Percentiles rank a stretch among this genome's conserved stretches.
These are phyloP conservation scores for Vigna nakashimae DNA, from an alignment of 306 rosid species.

Conservation along the genomic window DNA sequence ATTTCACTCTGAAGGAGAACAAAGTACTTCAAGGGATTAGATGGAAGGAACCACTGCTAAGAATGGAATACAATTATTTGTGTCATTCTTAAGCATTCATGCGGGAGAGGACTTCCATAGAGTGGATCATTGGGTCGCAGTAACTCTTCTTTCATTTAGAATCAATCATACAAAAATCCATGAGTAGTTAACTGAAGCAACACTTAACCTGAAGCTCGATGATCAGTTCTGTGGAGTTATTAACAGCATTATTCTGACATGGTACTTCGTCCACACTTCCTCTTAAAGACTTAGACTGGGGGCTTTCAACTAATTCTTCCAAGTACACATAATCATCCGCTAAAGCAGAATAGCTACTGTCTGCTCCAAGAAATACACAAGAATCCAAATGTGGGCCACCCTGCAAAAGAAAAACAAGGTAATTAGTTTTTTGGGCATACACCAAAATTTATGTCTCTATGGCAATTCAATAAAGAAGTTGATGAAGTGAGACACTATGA, in stretches of 20 bases:
- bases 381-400: conserved; percentile 84
- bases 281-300: conserved; percentile 44
- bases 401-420: conserved; percentile 53
- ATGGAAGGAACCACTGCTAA: no score
- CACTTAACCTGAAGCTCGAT: conserved; percentile 82
- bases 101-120: no score
- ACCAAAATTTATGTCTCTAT: conserved; percentile 17
- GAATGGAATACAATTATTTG: no score
- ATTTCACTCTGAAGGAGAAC: no score
- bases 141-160: conserved; percentile 7
- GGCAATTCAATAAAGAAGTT: conserved; percentile 10
- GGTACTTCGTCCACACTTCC: conserved; percentile 53
- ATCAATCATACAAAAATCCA: conserved; percentile 2
- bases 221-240: conserved; percentile 60
- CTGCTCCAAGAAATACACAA: conserved; percentile 84
- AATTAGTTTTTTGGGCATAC: conserved; percentile 26
- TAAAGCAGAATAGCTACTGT: conserved; percentile 84
- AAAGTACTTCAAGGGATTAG: no score
- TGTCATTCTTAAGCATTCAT: no score
- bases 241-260: conserved; percentile 48
- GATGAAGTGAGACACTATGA: conserved; percentile 37
- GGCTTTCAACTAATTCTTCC: conserved; percentile 58
- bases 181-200: conserved; percentile 35
- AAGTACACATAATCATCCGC: conserved; percentile 72
- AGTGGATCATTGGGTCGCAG: no score